These are phyloP conservation scores for Coelastrella sp. DNA, from an alignment of 139 green algal genomes.

Conservation along the genomic window DNA sequence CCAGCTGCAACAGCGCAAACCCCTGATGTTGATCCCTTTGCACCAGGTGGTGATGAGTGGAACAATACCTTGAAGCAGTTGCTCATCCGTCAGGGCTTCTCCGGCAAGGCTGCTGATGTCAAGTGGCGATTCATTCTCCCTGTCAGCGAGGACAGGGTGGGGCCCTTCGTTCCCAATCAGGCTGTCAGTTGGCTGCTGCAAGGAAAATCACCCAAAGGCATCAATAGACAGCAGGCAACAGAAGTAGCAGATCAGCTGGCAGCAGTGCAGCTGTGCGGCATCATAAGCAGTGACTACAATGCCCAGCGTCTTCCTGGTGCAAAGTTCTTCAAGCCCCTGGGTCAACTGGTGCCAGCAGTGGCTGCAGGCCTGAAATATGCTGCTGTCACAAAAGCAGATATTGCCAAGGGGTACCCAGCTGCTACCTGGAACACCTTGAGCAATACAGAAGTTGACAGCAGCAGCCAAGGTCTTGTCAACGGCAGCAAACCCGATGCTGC, in stretches of 20 bases:
- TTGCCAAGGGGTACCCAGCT: conserved; percentile 9
- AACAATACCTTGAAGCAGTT: not conserved
- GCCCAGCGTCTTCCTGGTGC: conserved; percentile 28
- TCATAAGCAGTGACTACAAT: conserved; percentile 5
- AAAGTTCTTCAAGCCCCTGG: conserved; percentile 28
- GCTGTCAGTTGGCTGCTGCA: not conserved
- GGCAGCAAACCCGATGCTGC: too few species aligned
- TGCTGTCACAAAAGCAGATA: conserved; percentile 12
- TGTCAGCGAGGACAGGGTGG: conserved; percentile 11
- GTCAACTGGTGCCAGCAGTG: too few species aligned
- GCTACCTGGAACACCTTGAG: not conserved
- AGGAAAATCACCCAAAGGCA: not conserved
- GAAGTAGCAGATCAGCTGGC: not conserved
- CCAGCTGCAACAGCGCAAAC: conserved; percentile 9
- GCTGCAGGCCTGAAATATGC: conserved; percentile 3
- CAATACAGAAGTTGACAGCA: not conserved
- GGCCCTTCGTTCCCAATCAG: not conserved
- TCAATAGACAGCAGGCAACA: not conserved
- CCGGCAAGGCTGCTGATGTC: conserved; percentile 8
- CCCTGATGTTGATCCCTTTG: too few species aligned
- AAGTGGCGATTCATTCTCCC: conserved; percentile 23
- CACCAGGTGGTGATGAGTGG: not conserved
- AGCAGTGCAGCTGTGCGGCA: conserved; percentile 12
- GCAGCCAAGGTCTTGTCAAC: not conserved
- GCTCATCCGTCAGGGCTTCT: not conserved